Evolutionary conservation across 371 early-diverging fungal genomes (phyloP), one percentile per base, ranked within the genome.

Genomic region (Haplosporangium sp.): DNA sequence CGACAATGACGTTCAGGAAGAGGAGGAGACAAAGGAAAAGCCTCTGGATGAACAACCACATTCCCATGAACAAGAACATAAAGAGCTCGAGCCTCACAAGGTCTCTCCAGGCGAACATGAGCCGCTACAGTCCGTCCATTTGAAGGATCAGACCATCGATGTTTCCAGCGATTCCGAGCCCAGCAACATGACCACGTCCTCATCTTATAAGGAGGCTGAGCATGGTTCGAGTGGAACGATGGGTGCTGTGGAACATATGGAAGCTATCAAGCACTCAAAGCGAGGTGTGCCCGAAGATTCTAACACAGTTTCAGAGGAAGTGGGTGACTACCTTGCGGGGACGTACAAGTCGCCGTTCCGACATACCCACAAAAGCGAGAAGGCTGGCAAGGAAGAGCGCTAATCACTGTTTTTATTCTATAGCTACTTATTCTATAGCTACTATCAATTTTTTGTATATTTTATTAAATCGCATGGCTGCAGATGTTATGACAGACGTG

Each of bases 281-380:
- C 64, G 75, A 6, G 6, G 54, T 38, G 58, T 64, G 7, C 69
- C 69, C 9, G 45, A 66, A 2, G 71, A 76, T 37, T 50, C 68
- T 13, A 74, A 74, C 47, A 68, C 67, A 7, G 62, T 50, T 4
- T 63, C 54, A 0, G 63, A 69, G 16, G 54, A 57, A 6, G 63
- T 54, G 58, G 61, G 58, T 10, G 76, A 75, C 13, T 76, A 76
- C 13, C 45, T 50, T 29, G 55, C 63, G 1, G 76, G 76, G 0
- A 51, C 70, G 5, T 76, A 76, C 71, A 76, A 76, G 62, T 76
- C 77, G 0, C 77, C 77, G 9, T 76, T 70, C 60, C 62, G 77
- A 43, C 77, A 76, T 37, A 56, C 67, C 4, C 62, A 66, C 62
- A 72, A 72, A 41, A 62, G 53, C 21, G 69, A 69, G 62, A 68